Conservation (phyloP, 2,329 filamentous ascomycete genomes). For the Dryadomyces sulphureus region DNA sequence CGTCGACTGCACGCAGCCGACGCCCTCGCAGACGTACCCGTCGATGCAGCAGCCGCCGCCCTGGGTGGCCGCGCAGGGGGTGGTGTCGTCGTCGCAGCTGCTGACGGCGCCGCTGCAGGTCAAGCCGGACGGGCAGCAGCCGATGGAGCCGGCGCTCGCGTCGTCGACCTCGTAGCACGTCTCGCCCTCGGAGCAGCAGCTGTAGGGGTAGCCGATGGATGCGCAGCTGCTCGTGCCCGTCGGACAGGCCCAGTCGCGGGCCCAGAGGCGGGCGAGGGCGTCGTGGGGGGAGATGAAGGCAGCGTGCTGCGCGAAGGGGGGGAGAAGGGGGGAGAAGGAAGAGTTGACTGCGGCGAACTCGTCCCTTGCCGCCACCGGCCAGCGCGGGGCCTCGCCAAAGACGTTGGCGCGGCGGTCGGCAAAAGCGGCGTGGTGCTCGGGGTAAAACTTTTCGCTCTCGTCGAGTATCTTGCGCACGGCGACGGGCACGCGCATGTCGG, state of each 20-base stretch:
- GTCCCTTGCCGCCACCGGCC: conserved; percentile 1
- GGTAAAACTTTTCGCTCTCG: conserved; percentile 58
- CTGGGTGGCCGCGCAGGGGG: conserved; percentile 46
- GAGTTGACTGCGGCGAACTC: conserved; percentile 8
- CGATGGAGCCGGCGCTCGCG: conserved; percentile 50
- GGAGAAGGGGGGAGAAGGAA: conserved; percentile 19
- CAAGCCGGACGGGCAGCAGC: conserved; percentile 56
- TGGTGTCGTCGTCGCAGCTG: conserved; percentile 45
- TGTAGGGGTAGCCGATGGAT: conserved; percentile 49
- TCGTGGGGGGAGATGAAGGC: conserved; percentile 11
- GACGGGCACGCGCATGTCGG: conserved; percentile 28
- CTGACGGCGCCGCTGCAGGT: conserved; percentile 49
- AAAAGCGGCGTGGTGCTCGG: conserved; percentile 46
- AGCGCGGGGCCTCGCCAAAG: background rate
- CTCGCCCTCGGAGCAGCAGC: conserved; percentile 55
- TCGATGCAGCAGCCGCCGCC: conserved; percentile 67
- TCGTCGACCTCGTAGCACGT: conserved; percentile 51
- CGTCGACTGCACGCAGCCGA: conserved; percentile 37
- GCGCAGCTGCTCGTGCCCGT: conserved; percentile 49
- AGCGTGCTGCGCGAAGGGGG: conserved; percentile 32
- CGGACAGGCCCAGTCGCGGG: conserved; percentile 52
- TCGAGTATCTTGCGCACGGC: conserved; percentile 62
- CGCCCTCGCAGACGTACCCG: conserved; percentile 52
- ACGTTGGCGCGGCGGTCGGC: conserved; percentile 2
- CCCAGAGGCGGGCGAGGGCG: conserved; percentile 32